Conservation (phyloP, 2,329 filamentous ascomycete genomes). For the Apiospora koreana region DNA sequence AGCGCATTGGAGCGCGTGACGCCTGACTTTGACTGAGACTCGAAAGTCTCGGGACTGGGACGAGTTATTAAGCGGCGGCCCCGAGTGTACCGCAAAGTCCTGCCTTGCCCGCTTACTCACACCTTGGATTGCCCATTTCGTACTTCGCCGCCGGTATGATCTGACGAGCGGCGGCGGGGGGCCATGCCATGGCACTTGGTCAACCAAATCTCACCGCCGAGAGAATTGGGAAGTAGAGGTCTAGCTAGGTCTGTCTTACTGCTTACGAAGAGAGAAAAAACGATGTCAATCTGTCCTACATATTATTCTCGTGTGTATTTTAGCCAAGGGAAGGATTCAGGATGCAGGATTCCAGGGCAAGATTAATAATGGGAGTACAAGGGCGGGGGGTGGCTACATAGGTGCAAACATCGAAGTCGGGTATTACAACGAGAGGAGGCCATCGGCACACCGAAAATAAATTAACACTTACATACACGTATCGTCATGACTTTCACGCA, state of each 20-base stretch:
- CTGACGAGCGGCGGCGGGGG: background rate
- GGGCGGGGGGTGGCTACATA: background rate
- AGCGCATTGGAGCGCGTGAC: background rate
- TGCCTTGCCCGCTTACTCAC: background rate
- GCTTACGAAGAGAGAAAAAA: background rate
- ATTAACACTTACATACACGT: background rate
- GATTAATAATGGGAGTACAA: background rate
- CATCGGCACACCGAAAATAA: background rate
- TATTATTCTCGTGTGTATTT: background rate
- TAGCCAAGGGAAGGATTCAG: background rate
- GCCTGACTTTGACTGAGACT: background rate
- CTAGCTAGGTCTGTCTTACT: background rate
- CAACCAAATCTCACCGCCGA: background rate
- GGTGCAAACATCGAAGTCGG: background rate
- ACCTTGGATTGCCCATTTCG: background rate
- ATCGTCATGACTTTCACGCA: background rate
- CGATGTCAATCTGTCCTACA: background rate
- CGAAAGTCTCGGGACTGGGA: background rate
- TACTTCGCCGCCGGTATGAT: background rate
- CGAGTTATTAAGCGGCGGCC: background rate
- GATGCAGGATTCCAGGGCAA: background rate
- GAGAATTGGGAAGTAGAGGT: background rate
- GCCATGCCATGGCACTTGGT: background rate
- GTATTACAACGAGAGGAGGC: background rate
- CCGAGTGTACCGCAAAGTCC: background rate